Percentiles rank a stretch among this genome's conserved stretches.
phyloP scores from a whole-genome alignment of 2,329 filamentous ascomycete species.

The Claviceps purpurea region DNA sequence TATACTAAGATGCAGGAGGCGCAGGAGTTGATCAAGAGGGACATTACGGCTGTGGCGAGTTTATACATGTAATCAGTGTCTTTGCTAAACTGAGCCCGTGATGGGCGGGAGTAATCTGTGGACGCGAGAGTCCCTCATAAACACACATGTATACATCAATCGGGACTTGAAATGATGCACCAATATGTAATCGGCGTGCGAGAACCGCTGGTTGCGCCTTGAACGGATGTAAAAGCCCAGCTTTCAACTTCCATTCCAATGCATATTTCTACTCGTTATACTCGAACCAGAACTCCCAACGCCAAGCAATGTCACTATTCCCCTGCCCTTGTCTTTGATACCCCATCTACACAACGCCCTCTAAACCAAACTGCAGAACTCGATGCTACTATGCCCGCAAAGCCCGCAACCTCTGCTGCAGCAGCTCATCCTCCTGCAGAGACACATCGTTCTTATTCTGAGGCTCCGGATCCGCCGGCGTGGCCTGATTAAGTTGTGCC shows the following conservation, averaged over 20 bases:
- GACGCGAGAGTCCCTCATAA: no score
- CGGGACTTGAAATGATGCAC: no score
- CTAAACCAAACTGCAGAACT: not conserved
- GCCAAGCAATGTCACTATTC: constrained; percentile 5
- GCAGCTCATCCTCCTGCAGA: constrained; percentile 64
- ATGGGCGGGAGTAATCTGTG: not conserved
- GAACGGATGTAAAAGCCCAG: no score
- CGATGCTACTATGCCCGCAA: constrained; percentile 30
- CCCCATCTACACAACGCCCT: not conserved
- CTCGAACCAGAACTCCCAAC: constrained; percentile 2
- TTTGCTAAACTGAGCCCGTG: not conserved
- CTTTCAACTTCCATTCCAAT: no score
- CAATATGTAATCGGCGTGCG: no score
- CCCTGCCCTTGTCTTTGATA: not conserved
- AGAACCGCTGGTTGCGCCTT: no score
- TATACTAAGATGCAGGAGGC: constrained; percentile 96
- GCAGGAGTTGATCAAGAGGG: constrained; percentile 94
- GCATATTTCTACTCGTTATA: not conserved
- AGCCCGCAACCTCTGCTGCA: constrained; percentile 47
- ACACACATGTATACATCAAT: no score
- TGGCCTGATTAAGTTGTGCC: constrained; percentile 53
- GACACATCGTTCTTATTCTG: constrained; percentile 48
- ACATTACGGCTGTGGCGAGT: constrained; percentile 81
- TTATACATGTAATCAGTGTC: constrained; percentile 61
- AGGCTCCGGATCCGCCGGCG: constrained; percentile 44